phyloP scores from a whole-genome alignment of 2,329 filamentous ascomycete genomes.

The Gyromitra esculenta region DNA sequence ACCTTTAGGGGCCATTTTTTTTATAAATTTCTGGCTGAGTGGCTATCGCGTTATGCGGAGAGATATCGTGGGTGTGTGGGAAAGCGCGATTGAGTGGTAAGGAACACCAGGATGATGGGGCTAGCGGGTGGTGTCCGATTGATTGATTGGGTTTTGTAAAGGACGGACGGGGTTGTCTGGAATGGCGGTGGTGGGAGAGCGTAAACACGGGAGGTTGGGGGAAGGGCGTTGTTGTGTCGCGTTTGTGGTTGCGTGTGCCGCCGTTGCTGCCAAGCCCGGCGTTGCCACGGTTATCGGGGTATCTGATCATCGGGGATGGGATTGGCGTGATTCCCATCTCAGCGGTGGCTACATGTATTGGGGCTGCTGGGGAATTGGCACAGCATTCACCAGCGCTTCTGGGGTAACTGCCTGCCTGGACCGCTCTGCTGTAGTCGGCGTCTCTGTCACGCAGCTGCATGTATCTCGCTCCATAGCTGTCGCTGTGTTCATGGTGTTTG shows the following conservation, averaged over 20 bases:
- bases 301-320: slow-evolving; percentile 13
- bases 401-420: too few relatives aligned
- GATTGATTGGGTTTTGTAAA: slow-evolving; percentile 18
- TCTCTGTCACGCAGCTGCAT: too few relatives aligned
- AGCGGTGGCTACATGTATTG: neutral
- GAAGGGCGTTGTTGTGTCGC: slow-evolving; percentile 36
- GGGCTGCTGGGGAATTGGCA: too few relatives aligned
- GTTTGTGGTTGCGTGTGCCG: neutral
- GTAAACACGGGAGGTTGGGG: slow-evolving; percentile 35
- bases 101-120: neutral
- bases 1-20: slow-evolving; percentile 27
- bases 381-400: too few relatives aligned
- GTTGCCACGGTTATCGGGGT: slow-evolving; percentile 6
- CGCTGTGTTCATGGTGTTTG: too few relatives aligned
- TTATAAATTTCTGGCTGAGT: too few relatives aligned
- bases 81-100: slow-evolving; percentile 3
- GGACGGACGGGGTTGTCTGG: neutral
- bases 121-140: slow-evolving; percentile 10
- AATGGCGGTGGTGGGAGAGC: slow-evolving; percentile 10
- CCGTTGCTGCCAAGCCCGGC: slow-evolving; percentile 41
- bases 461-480: too few relatives aligned
- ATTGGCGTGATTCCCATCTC: neutral
- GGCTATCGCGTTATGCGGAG: slow-evolving; percentile 1
- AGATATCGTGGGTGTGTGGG: neutral
- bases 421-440: too few relatives aligned